phyloP scores from a whole-genome alignment of 139 green algal genomes.

The Axilococcus clingmanii region DNA sequence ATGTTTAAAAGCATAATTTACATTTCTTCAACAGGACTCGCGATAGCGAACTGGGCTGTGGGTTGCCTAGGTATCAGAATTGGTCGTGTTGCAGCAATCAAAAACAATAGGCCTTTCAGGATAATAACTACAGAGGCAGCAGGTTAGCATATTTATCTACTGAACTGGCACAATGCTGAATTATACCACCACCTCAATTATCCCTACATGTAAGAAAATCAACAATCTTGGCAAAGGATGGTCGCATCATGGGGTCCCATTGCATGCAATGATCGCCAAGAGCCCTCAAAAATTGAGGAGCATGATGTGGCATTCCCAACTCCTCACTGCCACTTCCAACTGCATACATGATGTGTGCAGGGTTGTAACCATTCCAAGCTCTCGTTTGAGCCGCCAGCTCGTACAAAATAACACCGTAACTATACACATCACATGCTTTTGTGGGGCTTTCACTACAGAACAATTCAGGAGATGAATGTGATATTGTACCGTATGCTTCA shows the following conservation, averaged over 20 bases:
- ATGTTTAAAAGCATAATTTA: too few relatives aligned
- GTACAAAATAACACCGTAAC: slow-evolving; percentile 8
- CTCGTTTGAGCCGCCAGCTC: slow-evolving; percentile 1
- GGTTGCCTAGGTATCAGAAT: too few relatives aligned
- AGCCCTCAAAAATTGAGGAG: background rate
- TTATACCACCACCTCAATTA: too few relatives aligned
- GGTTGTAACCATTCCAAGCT: background rate
- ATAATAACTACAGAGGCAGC: too few relatives aligned
- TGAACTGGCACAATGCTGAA: too few relatives aligned
- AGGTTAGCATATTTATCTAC: too few relatives aligned
- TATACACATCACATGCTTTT: slow-evolving; percentile 2
- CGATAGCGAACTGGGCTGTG: too few relatives aligned
- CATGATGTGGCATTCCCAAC: background rate
- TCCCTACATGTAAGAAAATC: too few relatives aligned
- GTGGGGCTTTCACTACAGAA: background rate
- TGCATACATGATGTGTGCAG: background rate
- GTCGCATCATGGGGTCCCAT: background rate
- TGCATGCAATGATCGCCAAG: background rate
- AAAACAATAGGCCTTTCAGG: too few relatives aligned
- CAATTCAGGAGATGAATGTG: background rate
- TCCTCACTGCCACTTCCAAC: background rate
- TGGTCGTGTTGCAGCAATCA: too few relatives aligned
- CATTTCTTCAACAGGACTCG: too few relatives aligned
- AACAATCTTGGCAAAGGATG: background rate
- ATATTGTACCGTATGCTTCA: background rate